phyloP scores from a whole-genome alignment of 225 moss, liverwort and hornwort species.

The Pleurozium schreberi region DNA sequence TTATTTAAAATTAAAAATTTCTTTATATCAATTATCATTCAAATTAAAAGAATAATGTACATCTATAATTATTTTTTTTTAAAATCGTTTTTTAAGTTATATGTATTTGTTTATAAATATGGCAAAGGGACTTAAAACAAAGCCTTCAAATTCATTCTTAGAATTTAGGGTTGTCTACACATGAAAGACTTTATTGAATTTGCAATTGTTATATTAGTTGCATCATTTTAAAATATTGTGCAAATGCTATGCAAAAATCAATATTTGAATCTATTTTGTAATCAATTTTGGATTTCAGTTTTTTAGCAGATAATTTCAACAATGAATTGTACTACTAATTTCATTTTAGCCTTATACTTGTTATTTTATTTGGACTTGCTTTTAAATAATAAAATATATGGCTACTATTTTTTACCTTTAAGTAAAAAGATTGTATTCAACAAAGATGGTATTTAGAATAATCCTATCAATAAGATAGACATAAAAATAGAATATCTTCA shows the following conservation, averaged over 20 bases:
- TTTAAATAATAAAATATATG: too few relatives aligned
- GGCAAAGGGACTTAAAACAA: rapidly evolving
- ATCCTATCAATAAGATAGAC: not conserved
- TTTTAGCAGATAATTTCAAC: not conserved
- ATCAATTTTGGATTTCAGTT: not conserved
- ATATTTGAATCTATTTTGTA: not conserved
- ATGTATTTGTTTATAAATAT: not conserved
- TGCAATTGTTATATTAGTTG: not conserved
- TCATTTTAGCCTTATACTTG: not conserved
- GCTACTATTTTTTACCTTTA: too few relatives aligned
- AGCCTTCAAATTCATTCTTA: not conserved
- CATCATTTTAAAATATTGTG: not conserved
- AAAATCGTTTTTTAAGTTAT: too few relatives aligned
- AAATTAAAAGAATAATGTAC: not conserved
- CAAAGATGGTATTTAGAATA: not conserved
- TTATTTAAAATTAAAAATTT: not conserved
- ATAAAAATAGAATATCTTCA: not conserved
- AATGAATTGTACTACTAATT: not conserved
- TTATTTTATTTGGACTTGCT: too few relatives aligned
- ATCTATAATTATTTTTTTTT: rapidly evolving
- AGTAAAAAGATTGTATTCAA: not conserved
- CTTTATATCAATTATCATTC: not conserved
- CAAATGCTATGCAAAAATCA: not conserved
- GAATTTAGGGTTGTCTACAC: not conserved
- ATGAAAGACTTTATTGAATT: not conserved